Base-by-base conservation (phyloP, 176 grass and related monocot genomes). In the Avena eriantha region DNA sequence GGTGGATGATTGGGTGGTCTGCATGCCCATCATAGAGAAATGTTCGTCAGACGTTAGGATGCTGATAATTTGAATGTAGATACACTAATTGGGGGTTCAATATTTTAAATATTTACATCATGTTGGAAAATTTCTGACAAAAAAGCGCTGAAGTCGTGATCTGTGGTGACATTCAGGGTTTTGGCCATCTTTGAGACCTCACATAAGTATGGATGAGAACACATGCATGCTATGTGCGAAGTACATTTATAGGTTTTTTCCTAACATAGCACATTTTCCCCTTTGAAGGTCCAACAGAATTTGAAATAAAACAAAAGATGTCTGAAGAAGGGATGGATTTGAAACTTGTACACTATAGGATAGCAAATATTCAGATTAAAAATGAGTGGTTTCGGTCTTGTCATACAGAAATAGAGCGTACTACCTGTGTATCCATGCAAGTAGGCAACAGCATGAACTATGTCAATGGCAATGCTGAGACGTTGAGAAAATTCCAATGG, bases 1-100 rank as follows among this genome's bases (percentile, higher is more conserved):
- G 86, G 78, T 98, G 96, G 70, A 98, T 98, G 90, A 98, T 98
- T n/a, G 93, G 90, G 45, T 92, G 84, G 77, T 98, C 96, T 98
- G 75, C 79, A 87, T 77, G 4, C 26, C 4, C 65, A 71, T 72
- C 22, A 64, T 10, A 75, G n/a, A 4, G 13, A 85, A 89, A 46
- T 82, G 12, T 34, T 71, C 14, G 36, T 80, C 14, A 80, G 35
- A 74, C 19, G 85, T 85, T 81, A 74, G 66, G 57, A 53, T 78
- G 45, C 26, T 34, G 22, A 24, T 57, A 59, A 35, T 41, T 77
- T 83, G 61, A 56, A 66, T 87, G 26, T 39, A 24, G 19, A 68
- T 59, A 63, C 3, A 43, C 12, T 49, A 5, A 60, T 18, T 53
- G 29, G 54, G 13, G 2, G 10, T 58, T 69, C 45, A 55, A 57